phyloP scores from a whole-genome alignment of 345 rosid species.

The Diplotaxis tenuifolia region DNA sequence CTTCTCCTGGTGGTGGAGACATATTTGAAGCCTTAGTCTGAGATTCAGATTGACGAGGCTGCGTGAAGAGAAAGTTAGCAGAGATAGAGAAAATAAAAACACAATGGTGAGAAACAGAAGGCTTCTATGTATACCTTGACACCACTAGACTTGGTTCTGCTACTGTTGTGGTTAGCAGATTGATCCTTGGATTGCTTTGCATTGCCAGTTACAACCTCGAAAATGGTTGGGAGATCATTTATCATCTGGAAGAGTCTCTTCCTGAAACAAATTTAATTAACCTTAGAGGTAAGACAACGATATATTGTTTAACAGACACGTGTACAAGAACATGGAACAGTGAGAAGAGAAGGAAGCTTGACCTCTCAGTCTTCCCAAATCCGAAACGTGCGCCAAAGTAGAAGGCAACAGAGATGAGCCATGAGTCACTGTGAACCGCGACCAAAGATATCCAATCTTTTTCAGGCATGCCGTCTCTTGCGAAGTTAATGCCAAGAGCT shows the following conservation, averaged over 20 bases:
- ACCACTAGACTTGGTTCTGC: constrained; percentile 69
- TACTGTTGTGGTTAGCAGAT: constrained; percentile 54
- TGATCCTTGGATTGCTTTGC: constrained; percentile 77
- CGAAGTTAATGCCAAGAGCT: constrained; percentile 93
- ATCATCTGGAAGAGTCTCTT: constrained; percentile 97
- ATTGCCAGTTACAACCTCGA: constrained; percentile 78
- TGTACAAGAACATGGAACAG: background rate
- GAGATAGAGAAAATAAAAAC: background rate
- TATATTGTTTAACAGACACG: background rate
- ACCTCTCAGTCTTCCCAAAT: constrained; percentile 96
- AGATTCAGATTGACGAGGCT: constrained; percentile 38
- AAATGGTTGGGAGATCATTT: constrained; percentile 88
- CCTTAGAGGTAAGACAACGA: background rate
- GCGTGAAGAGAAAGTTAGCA: background rate
- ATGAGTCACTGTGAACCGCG: constrained; percentile 97
- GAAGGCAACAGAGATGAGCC: constrained; percentile 96
- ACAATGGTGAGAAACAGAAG: background rate
- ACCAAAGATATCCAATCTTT: constrained; percentile 95
- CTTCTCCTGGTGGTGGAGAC: constrained; percentile 36
- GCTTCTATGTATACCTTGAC: constrained; percentile 50
- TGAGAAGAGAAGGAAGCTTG: constrained; percentile 24
- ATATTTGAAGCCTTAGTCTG: constrained; percentile 33
- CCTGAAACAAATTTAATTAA: constrained; percentile 43
- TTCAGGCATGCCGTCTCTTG: constrained; percentile 99
- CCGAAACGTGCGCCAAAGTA: constrained; percentile 99